A percentile compares a stretch with the other conserved stretches of the same genome.
Evolutionary conservation across 306 rosid genomes (phyloP).

Genomic region (Biancaea sappan): DNA sequence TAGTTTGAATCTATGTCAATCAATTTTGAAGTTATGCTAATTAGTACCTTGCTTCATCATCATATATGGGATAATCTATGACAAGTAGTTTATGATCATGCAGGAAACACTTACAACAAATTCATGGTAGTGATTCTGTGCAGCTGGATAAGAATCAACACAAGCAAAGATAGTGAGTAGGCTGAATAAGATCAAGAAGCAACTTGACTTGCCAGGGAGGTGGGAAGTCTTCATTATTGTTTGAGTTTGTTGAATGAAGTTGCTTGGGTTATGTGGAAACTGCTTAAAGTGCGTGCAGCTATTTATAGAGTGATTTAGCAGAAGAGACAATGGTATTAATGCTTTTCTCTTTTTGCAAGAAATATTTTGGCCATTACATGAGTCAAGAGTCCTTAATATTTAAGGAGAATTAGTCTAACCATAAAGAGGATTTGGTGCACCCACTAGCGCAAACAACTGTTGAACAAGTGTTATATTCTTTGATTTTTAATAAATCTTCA

Average conservation of each 20-base stretch:
- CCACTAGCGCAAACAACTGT: slow-evolving; percentile 54
- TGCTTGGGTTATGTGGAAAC: slow-evolving; percentile 33
- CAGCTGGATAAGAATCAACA: slow-evolving; percentile 43
- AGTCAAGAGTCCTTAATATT: slow-evolving; percentile 41
- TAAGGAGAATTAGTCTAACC: slow-evolving; percentile 51
- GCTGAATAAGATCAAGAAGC: slow-evolving; percentile 45
- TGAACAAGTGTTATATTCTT: slow-evolving; percentile 38
- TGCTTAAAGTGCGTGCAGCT: slow-evolving; percentile 30
- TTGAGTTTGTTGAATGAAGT: slow-evolving; percentile 31
- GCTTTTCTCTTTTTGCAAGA: background rate
- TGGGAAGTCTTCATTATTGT: slow-evolving; percentile 55
- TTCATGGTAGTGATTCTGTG: slow-evolving; percentile 69
- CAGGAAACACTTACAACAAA: slow-evolving; percentile 64
- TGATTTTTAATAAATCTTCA: slow-evolving; percentile 21
- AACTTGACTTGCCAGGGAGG: slow-evolving; percentile 30
- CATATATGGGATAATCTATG: background rate
- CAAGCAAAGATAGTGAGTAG: slow-evolving; percentile 45
- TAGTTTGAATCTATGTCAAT: slow-evolving; percentile 50
- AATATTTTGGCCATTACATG: slow-evolving; percentile 40
- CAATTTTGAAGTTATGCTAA: slow-evolving; percentile 15
- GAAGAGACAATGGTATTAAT: slow-evolving; percentile 7
- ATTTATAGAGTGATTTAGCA: slow-evolving; percentile 50
- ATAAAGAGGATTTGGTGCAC: slow-evolving; percentile 78
- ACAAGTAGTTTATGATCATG: slow-evolving; percentile 14
- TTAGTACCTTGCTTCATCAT: slow-evolving; percentile 13